Percentiles rank a stretch among this genome's conserved stretches.
Conservation (phyloP, 1,139 yeast species). For the Zygosaccharomyces pseudobailii region DNA sequence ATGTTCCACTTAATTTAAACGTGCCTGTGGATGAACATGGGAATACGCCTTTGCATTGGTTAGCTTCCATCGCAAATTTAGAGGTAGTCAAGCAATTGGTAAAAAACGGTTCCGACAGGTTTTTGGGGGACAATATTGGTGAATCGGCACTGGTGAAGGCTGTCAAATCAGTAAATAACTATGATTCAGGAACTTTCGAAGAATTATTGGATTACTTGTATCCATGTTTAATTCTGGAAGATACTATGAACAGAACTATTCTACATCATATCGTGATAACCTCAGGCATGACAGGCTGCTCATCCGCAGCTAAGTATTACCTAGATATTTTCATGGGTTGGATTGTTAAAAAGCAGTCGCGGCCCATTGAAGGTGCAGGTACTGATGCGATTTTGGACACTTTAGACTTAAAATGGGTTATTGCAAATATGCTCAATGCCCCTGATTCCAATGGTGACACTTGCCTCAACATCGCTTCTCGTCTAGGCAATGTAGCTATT, state of each 20-base stretch:
- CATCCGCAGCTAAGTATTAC: constrained; percentile 71
- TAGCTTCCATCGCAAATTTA: constrained; percentile 82
- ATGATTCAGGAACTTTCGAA: constrained; percentile 70
- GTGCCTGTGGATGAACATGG: constrained; percentile 91
- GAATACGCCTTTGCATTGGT: constrained; percentile 93
- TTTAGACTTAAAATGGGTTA: constrained; percentile 55
- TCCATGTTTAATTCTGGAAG: constrained; percentile 72
- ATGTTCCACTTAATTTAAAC: constrained; percentile 52
- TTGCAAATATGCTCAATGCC: constrained; percentile 62
- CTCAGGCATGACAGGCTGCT: constrained; percentile 66
- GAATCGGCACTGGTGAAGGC: constrained; percentile 89
- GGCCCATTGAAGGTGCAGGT: constrained; percentile 19
- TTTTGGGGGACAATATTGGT: constrained; percentile 76
- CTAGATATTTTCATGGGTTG: constrained; percentile 74
- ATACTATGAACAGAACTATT: constrained; percentile 76
- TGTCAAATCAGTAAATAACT: constrained; percentile 82
- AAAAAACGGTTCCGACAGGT: constrained; percentile 55
- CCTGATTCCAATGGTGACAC: constrained; percentile 88
- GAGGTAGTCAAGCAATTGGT: constrained; percentile 70
- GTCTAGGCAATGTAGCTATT: constrained; percentile 77
- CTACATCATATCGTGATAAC: constrained; percentile 85
- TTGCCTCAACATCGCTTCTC: constrained; percentile 83
- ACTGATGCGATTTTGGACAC: constrained; percentile 40
- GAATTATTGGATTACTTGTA: constrained; percentile 65
- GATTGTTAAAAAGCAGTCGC: constrained; percentile 48